Conservation (phyloP, 2,329 filamentous ascomycete species). For the Pseudocercospora cruenta region DNA sequence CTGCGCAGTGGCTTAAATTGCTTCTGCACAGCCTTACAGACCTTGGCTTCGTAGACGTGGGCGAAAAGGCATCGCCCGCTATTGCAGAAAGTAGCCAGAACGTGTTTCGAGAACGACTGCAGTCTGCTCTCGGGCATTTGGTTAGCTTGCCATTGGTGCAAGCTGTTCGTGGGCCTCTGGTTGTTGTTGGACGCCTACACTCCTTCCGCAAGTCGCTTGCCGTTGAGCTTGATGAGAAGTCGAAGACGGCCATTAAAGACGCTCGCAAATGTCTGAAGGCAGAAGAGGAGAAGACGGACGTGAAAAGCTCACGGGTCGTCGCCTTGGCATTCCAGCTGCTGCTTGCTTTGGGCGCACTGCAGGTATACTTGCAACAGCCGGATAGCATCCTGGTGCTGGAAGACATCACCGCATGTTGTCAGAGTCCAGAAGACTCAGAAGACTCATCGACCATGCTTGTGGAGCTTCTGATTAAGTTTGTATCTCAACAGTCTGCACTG, state of each 20-base stretch:
- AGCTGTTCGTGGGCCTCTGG: slow-evolving; percentile 25
- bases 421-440: slow-evolving; percentile 56
- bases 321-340: slow-evolving; percentile 73
- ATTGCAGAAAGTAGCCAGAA: slow-evolving; percentile 53
- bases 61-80: slow-evolving; percentile 34
- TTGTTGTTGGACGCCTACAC: slow-evolving; percentile 26
- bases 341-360: slow-evolving; percentile 80
- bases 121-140: slow-evolving; percentile 58
- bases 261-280: slow-evolving; percentile 29
- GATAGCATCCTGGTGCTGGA: slow-evolving; percentile 82
- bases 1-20: slow-evolving; percentile 32
- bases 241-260: slow-evolving; percentile 22
- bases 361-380: slow-evolving; percentile 85
- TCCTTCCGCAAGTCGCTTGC: slow-evolving; percentile 18
- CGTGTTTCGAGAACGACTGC: slow-evolving; percentile 58
- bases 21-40: slow-evolving; percentile 34
- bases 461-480: slow-evolving; percentile 87
- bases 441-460: slow-evolving; percentile 70
- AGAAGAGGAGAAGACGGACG: slow-evolving; percentile 24
- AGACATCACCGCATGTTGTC: slow-evolving; percentile 77
- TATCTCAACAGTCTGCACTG: slow-evolving; percentile 80
- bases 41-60: slow-evolving; percentile 20
- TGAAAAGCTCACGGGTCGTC: slow-evolving; percentile 30
- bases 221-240: slow-evolving; percentile 21
- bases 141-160: slow-evolving; percentile 40